Evolutionary conservation across 352 stramenopile genomes (phyloP).

Genomic region (Elongisporangium anandrum): DNA sequence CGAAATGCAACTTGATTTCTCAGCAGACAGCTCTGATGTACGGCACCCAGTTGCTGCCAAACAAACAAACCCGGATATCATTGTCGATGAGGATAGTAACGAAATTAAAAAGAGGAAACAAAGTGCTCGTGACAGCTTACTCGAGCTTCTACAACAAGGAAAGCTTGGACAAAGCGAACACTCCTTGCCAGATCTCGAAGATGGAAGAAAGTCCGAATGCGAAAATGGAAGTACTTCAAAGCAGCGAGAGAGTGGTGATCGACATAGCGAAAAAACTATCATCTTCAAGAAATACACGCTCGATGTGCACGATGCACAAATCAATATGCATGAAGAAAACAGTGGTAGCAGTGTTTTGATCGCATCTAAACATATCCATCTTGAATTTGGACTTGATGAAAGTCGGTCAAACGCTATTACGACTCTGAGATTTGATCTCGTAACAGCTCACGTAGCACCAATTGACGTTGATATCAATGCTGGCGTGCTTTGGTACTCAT

Average conservation of each 20-base stretch:
- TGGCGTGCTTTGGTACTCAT: slow-evolving; percentile 72
- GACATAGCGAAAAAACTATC: slow-evolving; percentile 24
- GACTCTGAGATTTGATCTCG: slow-evolving; percentile 56
- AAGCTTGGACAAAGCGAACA: slow-evolving; percentile 50
- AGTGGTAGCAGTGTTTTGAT: slow-evolving; percentile 65
- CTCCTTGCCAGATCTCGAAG: slow-evolving; percentile 8
- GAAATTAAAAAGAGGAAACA: not conserved
- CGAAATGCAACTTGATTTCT: slow-evolving; percentile 3
- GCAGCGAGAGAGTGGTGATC: not conserved
- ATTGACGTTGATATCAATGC: slow-evolving; percentile 72
- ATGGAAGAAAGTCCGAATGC: slow-evolving; percentile 4
- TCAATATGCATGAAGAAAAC: slow-evolving; percentile 69
- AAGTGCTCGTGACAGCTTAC: slow-evolving; percentile 53
- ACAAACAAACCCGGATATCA: not conserved
- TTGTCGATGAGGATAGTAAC: not conserved
- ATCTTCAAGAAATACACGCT: slow-evolving; percentile 69
- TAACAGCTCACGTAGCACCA: slow-evolving; percentile 67
- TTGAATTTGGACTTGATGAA: slow-evolving; percentile 61
- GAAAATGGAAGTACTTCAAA: slow-evolving; percentile 7
- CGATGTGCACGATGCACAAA: slow-evolving; percentile 72
- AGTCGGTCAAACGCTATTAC: slow-evolving; percentile 39
- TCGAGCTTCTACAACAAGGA: slow-evolving; percentile 72
- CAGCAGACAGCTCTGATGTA: not conserved
- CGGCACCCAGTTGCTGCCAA: too few species aligned
- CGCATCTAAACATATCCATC: slow-evolving; percentile 72